phyloP scores from a whole-genome alignment of 352 stramenopile species.

The Globisporangium carolinianum region DNA sequence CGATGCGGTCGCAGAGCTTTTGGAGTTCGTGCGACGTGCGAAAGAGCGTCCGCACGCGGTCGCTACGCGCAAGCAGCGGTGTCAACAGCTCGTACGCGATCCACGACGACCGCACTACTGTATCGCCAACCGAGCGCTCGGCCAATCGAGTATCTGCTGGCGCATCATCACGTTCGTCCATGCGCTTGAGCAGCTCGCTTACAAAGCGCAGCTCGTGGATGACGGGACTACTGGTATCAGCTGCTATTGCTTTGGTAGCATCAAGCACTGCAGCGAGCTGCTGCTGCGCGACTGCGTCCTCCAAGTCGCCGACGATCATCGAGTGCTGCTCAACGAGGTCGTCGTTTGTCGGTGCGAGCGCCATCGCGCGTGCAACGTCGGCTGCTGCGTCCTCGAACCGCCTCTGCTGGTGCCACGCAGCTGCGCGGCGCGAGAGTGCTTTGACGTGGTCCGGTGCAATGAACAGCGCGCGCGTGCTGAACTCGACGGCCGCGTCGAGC shows the following conservation, averaged over 20 bases:
- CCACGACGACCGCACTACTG: slow-evolving; percentile 14
- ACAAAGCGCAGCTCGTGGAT: slow-evolving; percentile 40
- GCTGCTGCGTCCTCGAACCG: slow-evolving; percentile 37
- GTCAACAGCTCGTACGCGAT: slow-evolving; percentile 40
- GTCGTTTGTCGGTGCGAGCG: slow-evolving; percentile 36
- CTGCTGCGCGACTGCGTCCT: slow-evolving; percentile 35
- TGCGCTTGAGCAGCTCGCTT: slow-evolving; percentile 33
- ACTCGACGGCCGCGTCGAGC: slow-evolving; percentile 60
- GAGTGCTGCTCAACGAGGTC: slow-evolving; percentile 70
- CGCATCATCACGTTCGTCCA: slow-evolving; percentile 18
- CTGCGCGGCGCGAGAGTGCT: slow-evolving; percentile 54
- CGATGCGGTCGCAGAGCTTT: slow-evolving; percentile 34
- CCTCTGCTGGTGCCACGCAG: slow-evolving; percentile 40
- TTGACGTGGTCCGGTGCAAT: slow-evolving; percentile 56
- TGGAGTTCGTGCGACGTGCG: slow-evolving; percentile 49
- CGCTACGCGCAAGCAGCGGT: slow-evolving; percentile 44
- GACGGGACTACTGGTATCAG: slow-evolving; percentile 1
- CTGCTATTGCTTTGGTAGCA: neutral
- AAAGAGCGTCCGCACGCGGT: slow-evolving; percentile 35
- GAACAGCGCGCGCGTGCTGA: slow-evolving; percentile 57
- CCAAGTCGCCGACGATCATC: slow-evolving; percentile 64
- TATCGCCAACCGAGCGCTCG: no score
- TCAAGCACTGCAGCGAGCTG: slow-evolving; percentile 17
- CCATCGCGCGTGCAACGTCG: slow-evolving; percentile 46
- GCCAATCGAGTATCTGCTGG: neutral